Conservation (phyloP, 768 basidiomycete genomes). For the Xerocomellus chrysenteron region DNA sequence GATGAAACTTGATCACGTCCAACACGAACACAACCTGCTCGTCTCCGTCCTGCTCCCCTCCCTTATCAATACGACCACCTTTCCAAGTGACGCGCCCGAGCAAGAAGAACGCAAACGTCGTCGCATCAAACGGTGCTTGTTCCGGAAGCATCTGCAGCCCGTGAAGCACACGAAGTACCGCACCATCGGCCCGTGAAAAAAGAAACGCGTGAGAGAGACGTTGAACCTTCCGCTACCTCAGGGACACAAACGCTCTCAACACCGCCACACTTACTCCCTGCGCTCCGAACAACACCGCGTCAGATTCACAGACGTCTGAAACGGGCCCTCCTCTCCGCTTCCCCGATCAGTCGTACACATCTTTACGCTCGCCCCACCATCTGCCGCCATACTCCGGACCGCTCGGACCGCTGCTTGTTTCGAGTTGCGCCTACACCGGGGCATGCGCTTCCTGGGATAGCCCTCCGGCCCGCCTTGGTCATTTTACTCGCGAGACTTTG, state of each 20-base stretch:
- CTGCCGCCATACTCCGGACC: constrained; percentile 56
- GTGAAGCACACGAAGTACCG: constrained; percentile 84
- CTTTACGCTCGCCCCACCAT: constrained; percentile 46
- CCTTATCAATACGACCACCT: constrained; percentile 52
- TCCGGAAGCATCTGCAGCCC: constrained; percentile 79
- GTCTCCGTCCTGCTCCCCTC: constrained; percentile 37
- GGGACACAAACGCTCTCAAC: constrained; percentile 74
- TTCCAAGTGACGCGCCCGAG: constrained; percentile 62
- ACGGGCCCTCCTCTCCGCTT: constrained; percentile 38
- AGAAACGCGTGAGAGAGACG: neutral
- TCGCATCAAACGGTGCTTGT: constrained; percentile 76
- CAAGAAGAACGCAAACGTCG: constrained; percentile 80
- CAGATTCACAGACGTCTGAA: constrained; percentile 74
- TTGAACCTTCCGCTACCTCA: constrained; percentile 70
- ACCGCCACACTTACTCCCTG: constrained; percentile 81
- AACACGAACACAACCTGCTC: constrained; percentile 66
- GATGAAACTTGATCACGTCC: constrained; percentile 39
- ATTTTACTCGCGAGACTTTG: constrained; percentile 84
- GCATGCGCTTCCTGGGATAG: constrained; percentile 87
- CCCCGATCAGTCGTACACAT: constrained; percentile 59
- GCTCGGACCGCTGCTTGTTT: constrained; percentile 75
- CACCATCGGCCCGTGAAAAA: constrained; percentile 41
- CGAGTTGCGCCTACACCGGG: constrained; percentile 77
- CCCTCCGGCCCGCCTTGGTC: constrained; percentile 29
- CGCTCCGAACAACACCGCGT: constrained; percentile 72